phyloP scores from a whole-genome alignment of 257 asterid genomes.

The Solanum ossicruentum region DNA sequence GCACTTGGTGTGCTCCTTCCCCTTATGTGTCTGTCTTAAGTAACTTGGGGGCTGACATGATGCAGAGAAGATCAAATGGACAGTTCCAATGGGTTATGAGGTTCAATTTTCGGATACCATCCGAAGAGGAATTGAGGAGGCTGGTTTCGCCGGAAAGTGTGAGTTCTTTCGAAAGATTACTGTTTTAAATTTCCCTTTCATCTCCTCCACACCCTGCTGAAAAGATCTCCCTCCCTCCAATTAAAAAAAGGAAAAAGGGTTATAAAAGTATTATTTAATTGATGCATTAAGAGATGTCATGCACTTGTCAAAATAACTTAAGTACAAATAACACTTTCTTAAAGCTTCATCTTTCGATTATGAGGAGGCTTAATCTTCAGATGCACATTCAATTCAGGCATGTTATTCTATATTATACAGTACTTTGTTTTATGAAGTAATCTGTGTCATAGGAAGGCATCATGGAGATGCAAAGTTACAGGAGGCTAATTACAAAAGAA shows the following conservation, averaged over 20 bases:
- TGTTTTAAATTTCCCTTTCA: not conserved
- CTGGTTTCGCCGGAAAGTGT: conserved; percentile 94
- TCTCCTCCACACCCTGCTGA: not conserved
- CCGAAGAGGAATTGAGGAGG: conserved; percentile 95
- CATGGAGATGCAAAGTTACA: not conserved
- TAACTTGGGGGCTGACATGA: not conserved
- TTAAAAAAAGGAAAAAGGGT: not conserved
- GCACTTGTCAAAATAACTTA: not conserved
- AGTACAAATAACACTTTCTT: not conserved
- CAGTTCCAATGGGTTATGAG: conserved; percentile 75
- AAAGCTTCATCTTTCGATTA: not conserved
- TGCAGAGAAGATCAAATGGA: conserved; percentile 71
- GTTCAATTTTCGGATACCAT: conserved; percentile 80
- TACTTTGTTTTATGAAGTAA: not conserved
- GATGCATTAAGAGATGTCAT: not conserved
- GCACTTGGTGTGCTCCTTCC: not conserved
- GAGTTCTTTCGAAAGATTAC: conserved; percentile 18
- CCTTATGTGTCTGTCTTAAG: not conserved
- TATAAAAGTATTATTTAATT: not conserved
- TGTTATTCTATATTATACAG: not conserved
- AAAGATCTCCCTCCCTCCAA: not conserved
- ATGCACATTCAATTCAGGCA: not conserved
- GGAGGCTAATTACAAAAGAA: not conserved
- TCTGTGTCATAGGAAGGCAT: not conserved
- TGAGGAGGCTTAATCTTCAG: not conserved